phyloP scores from a whole-genome alignment of 352 stramenopile genomes.

The Phytopythium montanum region DNA sequence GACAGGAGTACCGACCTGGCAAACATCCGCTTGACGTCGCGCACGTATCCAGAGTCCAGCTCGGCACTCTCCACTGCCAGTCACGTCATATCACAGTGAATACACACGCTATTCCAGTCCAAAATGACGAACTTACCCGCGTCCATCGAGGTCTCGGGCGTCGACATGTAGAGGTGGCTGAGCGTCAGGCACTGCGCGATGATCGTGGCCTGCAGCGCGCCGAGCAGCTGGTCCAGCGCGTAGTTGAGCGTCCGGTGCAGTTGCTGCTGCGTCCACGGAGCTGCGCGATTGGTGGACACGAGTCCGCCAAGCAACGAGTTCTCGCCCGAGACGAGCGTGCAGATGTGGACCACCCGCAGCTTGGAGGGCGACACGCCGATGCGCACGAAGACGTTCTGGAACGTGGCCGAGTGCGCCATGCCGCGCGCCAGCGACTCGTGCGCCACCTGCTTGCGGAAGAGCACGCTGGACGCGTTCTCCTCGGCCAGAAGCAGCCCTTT shows the following conservation, averaged over 20 bases:
- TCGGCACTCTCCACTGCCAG: slow-evolving; percentile 34
- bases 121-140: slow-evolving; percentile 29
- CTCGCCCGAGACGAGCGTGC: slow-evolving; percentile 57
- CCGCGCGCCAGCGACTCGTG: slow-evolving; percentile 61
- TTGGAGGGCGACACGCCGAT: slow-evolving; percentile 79
- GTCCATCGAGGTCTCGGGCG: slow-evolving; percentile 63
- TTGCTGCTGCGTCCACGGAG: slow-evolving; percentile 30
- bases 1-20: slow-evolving; percentile 20
- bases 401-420: slow-evolving; percentile 61
- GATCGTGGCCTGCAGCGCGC: slow-evolving; percentile 62
- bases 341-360: slow-evolving; percentile 68
- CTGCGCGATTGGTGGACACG: slow-evolving; percentile 32
- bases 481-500: slow-evolving; percentile 65
- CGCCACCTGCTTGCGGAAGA: slow-evolving; percentile 68
- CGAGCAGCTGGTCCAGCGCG: slow-evolving; percentile 60
- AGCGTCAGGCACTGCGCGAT: slow-evolving; percentile 64
- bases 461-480: slow-evolving; percentile 46
- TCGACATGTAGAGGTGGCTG: slow-evolving; percentile 77
- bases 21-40: slow-evolving; percentile 59
- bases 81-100: no score
- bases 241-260: slow-evolving; percentile 39
- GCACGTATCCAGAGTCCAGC: slow-evolving; percentile 71
- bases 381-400: slow-evolving; percentile 66
- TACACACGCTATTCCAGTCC: no score
- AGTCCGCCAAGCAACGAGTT: slow-evolving; percentile 61